Evolutionary conservation across 345 rosid genomes (phyloP).

Genomic region (Balakata baccata): DNA sequence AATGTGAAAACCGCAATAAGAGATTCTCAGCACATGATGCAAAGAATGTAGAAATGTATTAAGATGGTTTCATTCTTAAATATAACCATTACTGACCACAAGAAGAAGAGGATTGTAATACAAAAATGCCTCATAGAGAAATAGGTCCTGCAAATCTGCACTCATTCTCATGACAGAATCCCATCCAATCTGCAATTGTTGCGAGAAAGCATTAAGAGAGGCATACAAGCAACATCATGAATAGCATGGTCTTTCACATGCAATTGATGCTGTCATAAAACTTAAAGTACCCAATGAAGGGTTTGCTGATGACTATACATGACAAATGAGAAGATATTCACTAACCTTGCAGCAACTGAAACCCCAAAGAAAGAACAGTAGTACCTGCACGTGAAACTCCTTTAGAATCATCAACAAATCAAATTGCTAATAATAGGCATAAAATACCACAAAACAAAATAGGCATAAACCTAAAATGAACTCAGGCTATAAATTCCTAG

Average conservation of each 20-base stretch:
- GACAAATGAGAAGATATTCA: slow-evolving; percentile 1
- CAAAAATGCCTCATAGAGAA: slow-evolving; percentile 87
- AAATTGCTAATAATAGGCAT: background rate
- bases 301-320: background rate
- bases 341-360: slow-evolving; percentile 88
- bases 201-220: slow-evolving; percentile 1
- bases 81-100: slow-evolving; percentile 53
- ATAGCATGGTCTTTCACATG: background rate
- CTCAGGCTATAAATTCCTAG: background rate
- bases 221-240: slow-evolving; percentile 1
- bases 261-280: slow-evolving; percentile 6
- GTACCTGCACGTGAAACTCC: slow-evolving; percentile 49
- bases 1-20: slow-evolving; percentile 25
- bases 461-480: background rate
- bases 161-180: slow-evolving; percentile 94
- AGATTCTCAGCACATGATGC: slow-evolving; percentile 5
- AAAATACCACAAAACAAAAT: background rate
- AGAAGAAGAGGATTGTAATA: slow-evolving; percentile 98
- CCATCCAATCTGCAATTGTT: slow-evolving; percentile 76
- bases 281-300: background rate
- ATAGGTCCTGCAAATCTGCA: slow-evolving; percentile 70
- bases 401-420: slow-evolving; percentile 15
- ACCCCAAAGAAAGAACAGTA: slow-evolving; percentile 70
- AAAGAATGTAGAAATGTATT: background rate
- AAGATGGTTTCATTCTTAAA: background rate